phyloP scores from a whole-genome alignment of 2,329 filamentous ascomycete species.

The Nemania sp. region DNA sequence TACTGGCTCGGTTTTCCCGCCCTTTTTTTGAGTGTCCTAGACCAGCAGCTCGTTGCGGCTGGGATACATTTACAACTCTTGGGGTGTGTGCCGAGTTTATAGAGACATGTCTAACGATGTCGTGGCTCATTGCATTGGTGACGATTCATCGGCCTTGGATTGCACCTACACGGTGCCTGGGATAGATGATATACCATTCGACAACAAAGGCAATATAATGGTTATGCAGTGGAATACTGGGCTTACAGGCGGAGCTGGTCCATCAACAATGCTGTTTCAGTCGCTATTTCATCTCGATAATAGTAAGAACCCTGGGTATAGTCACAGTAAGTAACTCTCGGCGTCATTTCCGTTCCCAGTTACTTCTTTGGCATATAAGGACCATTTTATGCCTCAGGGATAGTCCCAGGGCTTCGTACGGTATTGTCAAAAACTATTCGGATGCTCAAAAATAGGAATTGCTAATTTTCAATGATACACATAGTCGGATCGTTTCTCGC shows the following conservation, averaged over 20 bases:
- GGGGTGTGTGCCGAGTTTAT: conserved; percentile 33
- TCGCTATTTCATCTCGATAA: conserved; percentile 23
- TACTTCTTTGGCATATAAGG: not conserved
- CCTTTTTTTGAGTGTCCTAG: conserved; percentile 35
- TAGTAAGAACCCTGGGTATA: not conserved
- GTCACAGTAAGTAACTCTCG: not conserved
- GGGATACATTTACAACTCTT: conserved; percentile 36
- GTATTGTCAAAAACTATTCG: too few species aligned
- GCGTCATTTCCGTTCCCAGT: not conserved
- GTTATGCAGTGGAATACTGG: conserved; percentile 31
- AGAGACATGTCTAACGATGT: conserved; percentile 26
- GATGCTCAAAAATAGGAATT: not conserved
- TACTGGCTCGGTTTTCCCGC: conserved; percentile 28
- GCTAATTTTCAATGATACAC: not conserved
- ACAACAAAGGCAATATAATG: conserved; percentile 1
- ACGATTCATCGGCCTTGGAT: not conserved
- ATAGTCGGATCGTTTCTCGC: conserved; percentile 33
- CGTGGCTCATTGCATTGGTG: conserved; percentile 9
- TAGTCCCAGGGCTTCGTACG: too few species aligned
- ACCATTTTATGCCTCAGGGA: too few species aligned
- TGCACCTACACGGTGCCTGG: conserved; percentile 36
- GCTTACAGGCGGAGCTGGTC: not conserved
- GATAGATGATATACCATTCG: conserved; percentile 1
- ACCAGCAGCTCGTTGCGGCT: conserved; percentile 33
- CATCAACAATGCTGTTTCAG: conserved; percentile 29